phyloP scores from a whole-genome alignment of 108 stramenopile genomes.

The Poteriospumella lacustris region DNA sequence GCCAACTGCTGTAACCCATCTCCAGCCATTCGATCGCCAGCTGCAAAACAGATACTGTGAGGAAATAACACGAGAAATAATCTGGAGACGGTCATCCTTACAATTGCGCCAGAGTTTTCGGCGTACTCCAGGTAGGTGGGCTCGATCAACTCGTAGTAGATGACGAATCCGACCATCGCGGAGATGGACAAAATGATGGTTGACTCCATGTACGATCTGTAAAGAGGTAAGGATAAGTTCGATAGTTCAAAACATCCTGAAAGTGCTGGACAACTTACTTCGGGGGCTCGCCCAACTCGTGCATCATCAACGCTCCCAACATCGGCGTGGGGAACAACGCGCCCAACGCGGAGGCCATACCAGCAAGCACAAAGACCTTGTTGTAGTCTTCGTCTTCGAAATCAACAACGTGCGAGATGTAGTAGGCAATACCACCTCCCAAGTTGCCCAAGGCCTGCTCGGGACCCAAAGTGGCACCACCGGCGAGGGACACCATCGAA shows the following conservation, averaged over 20 bases:
- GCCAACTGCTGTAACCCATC: background rate
- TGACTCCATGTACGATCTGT: constrained; percentile 17
- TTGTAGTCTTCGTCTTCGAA: constrained; percentile 26
- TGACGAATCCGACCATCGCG: constrained; percentile 11
- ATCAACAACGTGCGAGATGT: background rate
- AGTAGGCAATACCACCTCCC: constrained; percentile 10
- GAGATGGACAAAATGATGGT: constrained; percentile 20
- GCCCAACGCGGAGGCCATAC: constrained; percentile 39
- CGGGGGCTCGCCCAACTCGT: constrained; percentile 30
- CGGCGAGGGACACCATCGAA: background rate
- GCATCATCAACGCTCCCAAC: constrained; percentile 29
- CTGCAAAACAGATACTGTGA: no score
- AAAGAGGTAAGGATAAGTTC: no score
- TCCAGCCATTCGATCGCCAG: background rate
- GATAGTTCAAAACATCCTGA: background rate
- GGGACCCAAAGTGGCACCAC: constrained; percentile 21
- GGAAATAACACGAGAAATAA: no score
- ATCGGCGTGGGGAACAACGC: constrained; percentile 38
- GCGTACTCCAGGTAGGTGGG: constrained; percentile 2
- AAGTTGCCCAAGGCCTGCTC: constrained; percentile 9
- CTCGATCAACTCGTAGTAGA: constrained; percentile 29
- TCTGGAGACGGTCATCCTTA: no score
- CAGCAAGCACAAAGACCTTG: background rate
- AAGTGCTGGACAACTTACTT: background rate
- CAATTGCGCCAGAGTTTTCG: no score